These are phyloP conservation scores for Penicillium crystallinum DNA, from an alignment of 495 filamentous ascomycete genomes.

Conservation along the genomic window DNA sequence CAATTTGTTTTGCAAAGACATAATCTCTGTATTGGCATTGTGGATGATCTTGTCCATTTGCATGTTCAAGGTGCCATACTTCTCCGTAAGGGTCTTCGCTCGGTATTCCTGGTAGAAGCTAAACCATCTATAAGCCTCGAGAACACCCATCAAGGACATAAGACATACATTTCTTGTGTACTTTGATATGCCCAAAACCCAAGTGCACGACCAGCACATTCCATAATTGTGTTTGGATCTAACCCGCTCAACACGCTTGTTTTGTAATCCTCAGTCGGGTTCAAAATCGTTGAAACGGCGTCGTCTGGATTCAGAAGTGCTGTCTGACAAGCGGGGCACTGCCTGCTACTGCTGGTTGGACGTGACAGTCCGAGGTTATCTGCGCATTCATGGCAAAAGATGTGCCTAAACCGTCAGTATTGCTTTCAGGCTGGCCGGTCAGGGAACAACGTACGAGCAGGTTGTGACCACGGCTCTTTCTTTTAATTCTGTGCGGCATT, in stretches of 20 bases:
- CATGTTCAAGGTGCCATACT: conserved; percentile 59
- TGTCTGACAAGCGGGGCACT: conserved; percentile 80
- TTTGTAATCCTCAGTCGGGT: conserved; percentile 90
- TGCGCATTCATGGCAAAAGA: conserved; percentile 79
- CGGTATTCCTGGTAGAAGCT: conserved; percentile 81
- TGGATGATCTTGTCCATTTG: conserved; percentile 77
- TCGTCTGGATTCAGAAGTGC: conserved; percentile 70
- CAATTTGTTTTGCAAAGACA: conserved; percentile 58
- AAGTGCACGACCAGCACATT: conserved; percentile 78
- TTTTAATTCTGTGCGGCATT: conserved; percentile 67
- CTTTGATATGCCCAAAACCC: conserved; percentile 91
- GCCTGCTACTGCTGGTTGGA: conserved; percentile 48
- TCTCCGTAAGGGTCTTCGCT: conserved; percentile 67
- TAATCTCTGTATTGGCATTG: conserved; percentile 77
- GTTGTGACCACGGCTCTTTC: conserved; percentile 84
- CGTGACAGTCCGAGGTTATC: conserved; percentile 59
- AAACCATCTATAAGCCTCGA: conserved; percentile 13
- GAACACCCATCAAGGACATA: not conserved
- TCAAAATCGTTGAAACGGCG: conserved; percentile 67
- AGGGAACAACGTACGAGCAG: conserved; percentile 58
- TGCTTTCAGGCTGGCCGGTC: conserved; percentile 3
- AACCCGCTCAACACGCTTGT: conserved; percentile 83
- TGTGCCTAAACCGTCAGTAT: conserved; percentile 55
- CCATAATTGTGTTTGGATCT: conserved; percentile 79
- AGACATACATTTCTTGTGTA: conserved; percentile 75